These are phyloP conservation scores for Dovyalis caffra DNA, from an alignment of 345 rosid species.

Conservation along the genomic window DNA sequence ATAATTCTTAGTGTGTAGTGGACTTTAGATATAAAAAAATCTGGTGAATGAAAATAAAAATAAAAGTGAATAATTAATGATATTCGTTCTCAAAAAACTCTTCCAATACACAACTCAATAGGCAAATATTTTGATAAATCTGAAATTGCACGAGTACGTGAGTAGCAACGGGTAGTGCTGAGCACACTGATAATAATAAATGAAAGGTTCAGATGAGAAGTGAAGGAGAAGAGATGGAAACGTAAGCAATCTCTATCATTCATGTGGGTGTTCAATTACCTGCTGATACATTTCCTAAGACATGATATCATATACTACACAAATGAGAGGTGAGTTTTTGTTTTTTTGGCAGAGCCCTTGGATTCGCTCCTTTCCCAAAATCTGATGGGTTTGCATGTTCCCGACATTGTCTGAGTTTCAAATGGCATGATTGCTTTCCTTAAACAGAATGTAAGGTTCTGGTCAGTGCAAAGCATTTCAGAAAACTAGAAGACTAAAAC, in stretches of 20 bases:
- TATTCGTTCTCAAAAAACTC: too few species aligned
- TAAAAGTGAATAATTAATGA: too few species aligned
- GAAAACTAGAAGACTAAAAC: conserved; percentile 36
- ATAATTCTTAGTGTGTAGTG: too few species aligned
- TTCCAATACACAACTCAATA: too few species aligned
- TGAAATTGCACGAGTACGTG: conserved; percentile 9
- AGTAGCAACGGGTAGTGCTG: conserved; percentile 1
- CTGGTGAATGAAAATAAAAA: too few species aligned
- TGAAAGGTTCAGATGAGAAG: conserved; percentile 15
- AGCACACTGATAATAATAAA: too few species aligned
- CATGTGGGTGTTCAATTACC: background rate
- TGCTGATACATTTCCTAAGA: background rate
- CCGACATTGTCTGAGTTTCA: conserved; percentile 71
- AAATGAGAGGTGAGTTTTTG: background rate
- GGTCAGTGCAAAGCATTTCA: conserved; percentile 52
- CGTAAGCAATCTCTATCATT: conserved; percentile 14
- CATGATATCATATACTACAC: background rate
- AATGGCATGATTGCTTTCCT: conserved; percentile 73
- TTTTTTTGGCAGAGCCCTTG: conserved; percentile 6
- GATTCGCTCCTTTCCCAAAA: conserved; percentile 51
- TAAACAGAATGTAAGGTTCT: conserved; percentile 46
- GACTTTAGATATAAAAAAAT: too few species aligned
- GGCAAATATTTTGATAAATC: conserved; percentile 5
- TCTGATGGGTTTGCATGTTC: conserved; percentile 76
- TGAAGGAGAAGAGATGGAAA: background rate